Evolutionary conservation across 176 grass and related monocot genomes (phyloP).

Genomic region (Oryza coarctata): DNA sequence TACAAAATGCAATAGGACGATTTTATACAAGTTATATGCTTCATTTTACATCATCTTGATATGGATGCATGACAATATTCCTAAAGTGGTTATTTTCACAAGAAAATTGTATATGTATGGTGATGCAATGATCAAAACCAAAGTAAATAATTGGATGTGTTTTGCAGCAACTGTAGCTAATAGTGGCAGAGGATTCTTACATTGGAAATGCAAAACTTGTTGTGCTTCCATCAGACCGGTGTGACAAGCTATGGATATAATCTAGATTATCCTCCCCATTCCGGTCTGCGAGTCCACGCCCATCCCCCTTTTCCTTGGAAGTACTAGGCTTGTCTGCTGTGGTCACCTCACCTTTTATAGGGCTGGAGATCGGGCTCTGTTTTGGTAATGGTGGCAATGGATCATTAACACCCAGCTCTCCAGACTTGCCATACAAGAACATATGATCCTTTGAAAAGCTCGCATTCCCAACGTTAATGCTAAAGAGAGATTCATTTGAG

Average conservation of each 20-base stretch:
- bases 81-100: not conserved
- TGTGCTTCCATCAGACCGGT: constrained; percentile 52
- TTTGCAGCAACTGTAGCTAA: not conserved
- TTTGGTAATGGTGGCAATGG: constrained; percentile 25
- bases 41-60: not conserved
- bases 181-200: constrained; percentile 50
- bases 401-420: constrained; percentile 38
- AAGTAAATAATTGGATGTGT: not conserved
- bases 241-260: constrained; percentile 31
- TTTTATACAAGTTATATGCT: not conserved
- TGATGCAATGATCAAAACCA: not conserved
- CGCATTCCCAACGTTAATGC: constrained; percentile 61
- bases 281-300: not conserved
- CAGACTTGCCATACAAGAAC: constrained; percentile 41
- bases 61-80: not conserved
- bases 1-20: not conserved
- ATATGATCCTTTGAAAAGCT: constrained; percentile 57
- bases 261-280: constrained; percentile 17
- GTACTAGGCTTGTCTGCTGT: constrained; percentile 6
- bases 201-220: constrained; percentile 78
- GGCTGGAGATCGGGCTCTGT: constrained; percentile 3
- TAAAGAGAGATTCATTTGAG: constrained; percentile 86
- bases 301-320: constrained; percentile 15
- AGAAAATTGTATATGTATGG: not conserved
- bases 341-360: not conserved